These are phyloP conservation scores for Gillenia trifoliata DNA, from an alignment of 306 rosid genomes.

Conservation along the genomic window DNA sequence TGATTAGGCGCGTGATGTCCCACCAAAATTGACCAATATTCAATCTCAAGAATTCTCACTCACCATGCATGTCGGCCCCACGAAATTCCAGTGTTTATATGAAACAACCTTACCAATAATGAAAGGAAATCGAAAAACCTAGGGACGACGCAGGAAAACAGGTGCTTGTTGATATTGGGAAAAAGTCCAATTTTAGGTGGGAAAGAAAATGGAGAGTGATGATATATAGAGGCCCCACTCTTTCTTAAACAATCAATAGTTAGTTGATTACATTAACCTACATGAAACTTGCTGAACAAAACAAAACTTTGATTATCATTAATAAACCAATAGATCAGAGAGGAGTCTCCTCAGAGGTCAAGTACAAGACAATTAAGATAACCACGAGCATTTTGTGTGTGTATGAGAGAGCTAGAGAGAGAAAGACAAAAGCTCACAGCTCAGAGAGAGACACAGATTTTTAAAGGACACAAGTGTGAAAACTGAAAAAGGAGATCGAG, in stretches of 20 bases:
- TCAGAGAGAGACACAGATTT: constrained; percentile 7
- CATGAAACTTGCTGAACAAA: constrained; percentile 3
- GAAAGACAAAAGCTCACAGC: constrained; percentile 9
- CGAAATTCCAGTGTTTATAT: not conserved
- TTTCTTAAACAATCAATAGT: not conserved
- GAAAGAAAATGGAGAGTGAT: constrained; percentile 40
- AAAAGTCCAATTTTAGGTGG: constrained; percentile 75
- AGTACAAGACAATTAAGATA: constrained; percentile 40
- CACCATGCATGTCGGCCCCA: constrained; percentile 1
- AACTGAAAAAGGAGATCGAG: constrained; percentile 31
- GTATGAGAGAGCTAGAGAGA: constrained; percentile 18
- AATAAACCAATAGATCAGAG: constrained; percentile 7
- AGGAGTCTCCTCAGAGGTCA: constrained; percentile 40
- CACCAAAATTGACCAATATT: constrained; percentile 10
- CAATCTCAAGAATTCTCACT: constrained; percentile 5
- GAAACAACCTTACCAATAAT: not conserved
- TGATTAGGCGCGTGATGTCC: constrained; percentile 5
- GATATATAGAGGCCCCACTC: constrained; percentile 27
- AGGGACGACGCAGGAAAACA: constrained; percentile 26
- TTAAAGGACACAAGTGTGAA: constrained; percentile 22
- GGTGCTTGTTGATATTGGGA: constrained; percentile 9
- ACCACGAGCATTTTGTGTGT: constrained; percentile 40
- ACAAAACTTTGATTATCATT: not conserved
- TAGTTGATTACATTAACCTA: not conserved
- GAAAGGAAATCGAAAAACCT: not conserved